Base-by-base conservation (phyloP, 306 rosid species). In the Hippophae rhamnoides region DNA sequence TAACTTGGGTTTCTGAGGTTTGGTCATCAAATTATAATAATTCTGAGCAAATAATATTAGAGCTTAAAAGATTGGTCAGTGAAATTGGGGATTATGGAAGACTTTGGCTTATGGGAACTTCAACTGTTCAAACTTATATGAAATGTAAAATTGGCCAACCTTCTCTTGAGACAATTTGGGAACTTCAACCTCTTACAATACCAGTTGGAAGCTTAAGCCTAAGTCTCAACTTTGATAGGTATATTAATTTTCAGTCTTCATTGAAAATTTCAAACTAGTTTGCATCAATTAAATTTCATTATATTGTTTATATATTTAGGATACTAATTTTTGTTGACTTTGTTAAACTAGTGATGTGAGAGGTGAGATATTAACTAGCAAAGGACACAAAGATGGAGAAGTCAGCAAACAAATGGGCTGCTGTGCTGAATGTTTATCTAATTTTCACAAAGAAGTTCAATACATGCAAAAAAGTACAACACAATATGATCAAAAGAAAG, bases 151-250 rank as follows among this genome's bases (percentile, higher is more conserved):
- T 65, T 11, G 83, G 81, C 56, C 78, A 76, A 41, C 92, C 90
- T 54, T 86, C 97, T 41, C 69, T 89, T 41, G 95, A 89, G 74
- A 44, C 82, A 43, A 62, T 89, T 47, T 89, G 89, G 97, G 90
- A 86, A 55, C 97, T 89, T 69, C 87, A 86, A 48, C 95, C 97
- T 54, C 78, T 84, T 25, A 74, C 82, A 2, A 60, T 80, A 69
- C 97, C 97, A 41, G 85, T 76, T 64, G 89, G 85, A 6, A 80
- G 87, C 74, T 74, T 86, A 9, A 84, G 79, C 82, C 70, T 89
- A 26, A 83, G 84, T 61, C 86, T 89, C 60, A 89, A 78, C 47
- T 63, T 84, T 72, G 81, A 84, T 71, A 89, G 95, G 95, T 89
- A 65, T 43, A 31, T 11, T 61, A 3, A 51, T 52, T 48, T 61